Percentiles rank a stretch among this genome's conserved stretches.
These are phyloP conservation scores for Candida nanaspora DNA, from an alignment of 805 yeast genomes.

Conservation along the genomic window DNA sequence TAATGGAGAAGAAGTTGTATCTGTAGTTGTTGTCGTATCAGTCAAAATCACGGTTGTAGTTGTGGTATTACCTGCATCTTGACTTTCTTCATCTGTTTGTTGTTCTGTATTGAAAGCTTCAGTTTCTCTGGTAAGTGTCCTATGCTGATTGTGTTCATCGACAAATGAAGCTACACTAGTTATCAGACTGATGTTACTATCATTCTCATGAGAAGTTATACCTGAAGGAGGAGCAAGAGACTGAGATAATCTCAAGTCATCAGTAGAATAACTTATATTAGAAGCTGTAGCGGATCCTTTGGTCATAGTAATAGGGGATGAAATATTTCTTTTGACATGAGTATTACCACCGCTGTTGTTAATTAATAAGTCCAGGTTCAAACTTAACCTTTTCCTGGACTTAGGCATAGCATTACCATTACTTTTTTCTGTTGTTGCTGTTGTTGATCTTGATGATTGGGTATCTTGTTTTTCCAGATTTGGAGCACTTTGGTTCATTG, in stretches of 20 bases:
- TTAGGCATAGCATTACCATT: neutral
- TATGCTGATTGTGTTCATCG: neutral
- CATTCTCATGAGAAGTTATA: neutral
- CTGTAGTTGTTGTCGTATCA: too few relatives aligned
- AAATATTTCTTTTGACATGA: neutral
- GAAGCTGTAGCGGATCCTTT: neutral
- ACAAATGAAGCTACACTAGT: neutral
- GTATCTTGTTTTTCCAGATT: neutral
- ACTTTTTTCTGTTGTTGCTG: neutral
- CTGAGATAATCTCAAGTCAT: constrained; percentile 1
- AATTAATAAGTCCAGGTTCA: neutral
- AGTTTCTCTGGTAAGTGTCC: too few relatives aligned
- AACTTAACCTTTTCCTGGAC: neutral
- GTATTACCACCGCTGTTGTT: neutral
- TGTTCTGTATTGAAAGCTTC: neutral
- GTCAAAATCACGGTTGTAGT: too few relatives aligned
- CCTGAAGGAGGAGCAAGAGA: too few relatives aligned
- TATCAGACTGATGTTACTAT: neutral
- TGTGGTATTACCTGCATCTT: too few relatives aligned
- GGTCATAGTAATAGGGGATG: neutral
- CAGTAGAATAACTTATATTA: constrained; percentile 3
- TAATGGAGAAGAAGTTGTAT: too few relatives aligned
- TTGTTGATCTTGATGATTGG: neutral
- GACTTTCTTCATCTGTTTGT: neutral
- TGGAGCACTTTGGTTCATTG: constrained; percentile 1